Conservation (phyloP, 2,329 filamentous ascomycete genomes). For the Drechslera avenae region DNA sequence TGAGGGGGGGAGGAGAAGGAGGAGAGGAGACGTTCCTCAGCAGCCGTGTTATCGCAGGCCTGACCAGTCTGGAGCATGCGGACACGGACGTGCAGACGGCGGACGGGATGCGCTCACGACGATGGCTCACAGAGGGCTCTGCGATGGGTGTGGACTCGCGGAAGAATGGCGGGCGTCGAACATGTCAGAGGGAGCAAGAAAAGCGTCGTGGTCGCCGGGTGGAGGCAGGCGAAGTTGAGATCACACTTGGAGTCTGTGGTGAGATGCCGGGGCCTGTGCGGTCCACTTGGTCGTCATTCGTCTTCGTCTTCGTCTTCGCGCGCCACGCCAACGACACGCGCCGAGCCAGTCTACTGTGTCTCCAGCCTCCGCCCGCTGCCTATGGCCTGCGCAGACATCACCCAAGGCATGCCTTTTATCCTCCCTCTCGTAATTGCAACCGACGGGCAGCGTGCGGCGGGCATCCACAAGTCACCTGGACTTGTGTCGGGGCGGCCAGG, state of each 20-base stretch:
- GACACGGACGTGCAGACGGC: constrained; percentile 1
- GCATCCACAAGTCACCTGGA: constrained; percentile 23
- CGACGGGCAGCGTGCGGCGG: constrained; percentile 6
- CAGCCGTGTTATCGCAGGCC: constrained; percentile 29
- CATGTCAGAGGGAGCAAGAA: constrained; percentile 18
- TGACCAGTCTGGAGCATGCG: constrained; percentile 20
- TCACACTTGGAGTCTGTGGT: constrained; percentile 25
- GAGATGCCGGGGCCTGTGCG: constrained; percentile 20
- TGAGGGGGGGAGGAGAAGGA: constrained; percentile 18
- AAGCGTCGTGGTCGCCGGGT: constrained; percentile 16
- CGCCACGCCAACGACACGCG: constrained; percentile 1
- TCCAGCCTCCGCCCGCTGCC: no score
- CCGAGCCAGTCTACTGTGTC: no score
- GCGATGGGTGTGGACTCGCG: constrained; percentile 19
- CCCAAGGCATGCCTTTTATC: not conserved
- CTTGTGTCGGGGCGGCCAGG: constrained; percentile 13
- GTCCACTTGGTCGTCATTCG: constrained; percentile 18
- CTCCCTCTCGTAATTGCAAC: not conserved
- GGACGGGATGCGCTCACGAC: not conserved
- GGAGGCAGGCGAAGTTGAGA: constrained; percentile 24
- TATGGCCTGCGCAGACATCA: no score
- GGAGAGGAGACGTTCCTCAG: constrained; percentile 4
- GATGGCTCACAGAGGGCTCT: not conserved
- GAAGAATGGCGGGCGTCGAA: constrained; percentile 27
- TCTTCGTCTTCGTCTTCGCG: constrained; percentile 13